Evolutionary conservation across 768 basidiomycete genomes (phyloP), one percentile per base, ranked within the genome.

Genomic region (Solioccasus polychromus): DNA sequence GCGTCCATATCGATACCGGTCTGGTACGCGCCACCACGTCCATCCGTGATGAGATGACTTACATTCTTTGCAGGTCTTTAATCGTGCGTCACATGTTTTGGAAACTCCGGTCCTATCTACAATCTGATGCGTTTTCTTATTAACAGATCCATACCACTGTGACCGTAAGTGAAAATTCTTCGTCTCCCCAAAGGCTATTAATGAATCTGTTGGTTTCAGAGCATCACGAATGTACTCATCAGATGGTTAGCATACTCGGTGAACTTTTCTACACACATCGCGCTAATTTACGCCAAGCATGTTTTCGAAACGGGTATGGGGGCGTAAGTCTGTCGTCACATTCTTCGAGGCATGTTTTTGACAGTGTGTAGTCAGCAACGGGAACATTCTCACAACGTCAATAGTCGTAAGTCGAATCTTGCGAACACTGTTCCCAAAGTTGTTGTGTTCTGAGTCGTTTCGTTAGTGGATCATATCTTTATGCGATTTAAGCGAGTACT

Each of bases 241-340:
- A 73, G 77, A 34, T 59, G 61, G 70, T 70, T 51, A 32, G 46
- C 11, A 17, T 7, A 31, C 22, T 29, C 28, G 20, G 29, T 6
- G 29, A 26, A 5, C 30, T 31, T 31, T 36, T 28, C 20, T 36
- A 15, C 15, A 25, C n/a, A 19, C 19, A n/a, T 15, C 6, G 24
- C 4, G 23, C 39, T 59, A 20, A 51, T 35, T 5, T 10, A 9
- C 1, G 3, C 2, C 14, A 29, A 75, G 71, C 26, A 68, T 80
- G 66, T 83, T 79, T 51, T 71, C 76, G 20, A 63, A 59, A 40
- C 70, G 79, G 5, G 67, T 81, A 18, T 82, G 71, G 63, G 67
- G 66, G 48, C 53, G 81, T 81, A 59, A 55, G 77, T 65, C 18
- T 44, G 3, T 15, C 26, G 6, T 47, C 39, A n/a, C n/a, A 9